Conservation (phyloP, 257 asterid genomes). For the Solanum boliviense region DNA sequence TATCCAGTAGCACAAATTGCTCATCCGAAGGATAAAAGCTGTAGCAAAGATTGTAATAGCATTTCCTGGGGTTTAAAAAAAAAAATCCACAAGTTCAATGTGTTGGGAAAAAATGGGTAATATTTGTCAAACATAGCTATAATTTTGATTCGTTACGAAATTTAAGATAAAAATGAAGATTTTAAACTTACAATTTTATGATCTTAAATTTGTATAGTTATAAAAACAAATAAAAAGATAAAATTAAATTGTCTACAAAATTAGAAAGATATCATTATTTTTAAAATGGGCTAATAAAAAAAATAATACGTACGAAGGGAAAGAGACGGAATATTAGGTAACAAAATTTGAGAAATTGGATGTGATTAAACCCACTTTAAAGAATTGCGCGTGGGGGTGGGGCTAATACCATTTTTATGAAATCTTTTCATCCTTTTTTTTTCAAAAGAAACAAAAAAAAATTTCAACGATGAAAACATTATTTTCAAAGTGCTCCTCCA, state of each 20-base stretch:
- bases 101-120: neutral
- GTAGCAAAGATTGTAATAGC: too few relatives aligned
- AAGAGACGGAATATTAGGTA: neutral
- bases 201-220: neutral
- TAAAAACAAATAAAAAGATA: neutral
- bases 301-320: neutral
- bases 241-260: neutral
- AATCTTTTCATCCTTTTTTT: neutral
- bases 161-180: neutral
- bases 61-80: neutral
- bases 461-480: neutral
- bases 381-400: neutral
- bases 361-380: neutral
- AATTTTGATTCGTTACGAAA: neutral
- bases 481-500: neutral
- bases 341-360: neutral
- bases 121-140: neutral
- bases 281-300: neutral
- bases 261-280: neutral
- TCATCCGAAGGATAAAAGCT: too few relatives aligned
- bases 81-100: neutral
- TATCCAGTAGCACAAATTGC: too few relatives aligned
- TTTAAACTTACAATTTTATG: neutral
- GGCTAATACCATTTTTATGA: neutral
- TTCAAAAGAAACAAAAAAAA: neutral